phyloP scores from a whole-genome alignment of 129 eudicot species.

The Helichrysum umbraculigerum region DNA sequence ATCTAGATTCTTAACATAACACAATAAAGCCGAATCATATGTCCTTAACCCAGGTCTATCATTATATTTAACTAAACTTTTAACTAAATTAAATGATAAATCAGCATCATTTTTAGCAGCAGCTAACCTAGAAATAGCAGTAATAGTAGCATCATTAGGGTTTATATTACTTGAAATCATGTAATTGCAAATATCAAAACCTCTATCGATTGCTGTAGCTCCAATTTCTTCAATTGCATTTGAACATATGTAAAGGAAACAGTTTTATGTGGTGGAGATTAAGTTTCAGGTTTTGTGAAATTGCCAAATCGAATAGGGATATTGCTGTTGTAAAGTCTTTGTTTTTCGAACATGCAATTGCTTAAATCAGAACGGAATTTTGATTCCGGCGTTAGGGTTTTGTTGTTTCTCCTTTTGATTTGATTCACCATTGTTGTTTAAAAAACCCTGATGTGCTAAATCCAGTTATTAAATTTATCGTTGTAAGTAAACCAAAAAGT shows the following conservation, averaged over 20 bases:
- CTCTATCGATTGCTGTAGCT: conserved; percentile 49
- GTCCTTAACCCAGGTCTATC: conserved; percentile 59
- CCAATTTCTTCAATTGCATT: conserved; percentile 36
- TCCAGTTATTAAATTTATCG: too few species aligned
- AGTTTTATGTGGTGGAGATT: conserved; percentile 56
- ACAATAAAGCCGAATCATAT: conserved; percentile 60
- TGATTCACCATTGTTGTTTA: conserved; percentile 24
- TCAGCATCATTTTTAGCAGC: conserved; percentile 61
- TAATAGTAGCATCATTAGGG: conserved; percentile 71
- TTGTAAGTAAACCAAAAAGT: too few species aligned
- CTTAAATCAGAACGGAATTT: conserved; percentile 56
- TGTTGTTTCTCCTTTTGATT: conserved; percentile 39
- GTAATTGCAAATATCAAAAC: conserved; percentile 47
- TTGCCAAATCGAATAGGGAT: conserved; percentile 57
- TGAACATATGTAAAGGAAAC: conserved; percentile 73
- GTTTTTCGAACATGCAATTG: conserved; percentile 51
- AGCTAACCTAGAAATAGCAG: conserved; percentile 59
- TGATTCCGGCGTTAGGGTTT: conserved; percentile 50
- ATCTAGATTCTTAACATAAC: conserved; percentile 45
- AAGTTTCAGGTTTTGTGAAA: conserved; percentile 47
- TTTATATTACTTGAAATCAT: conserved; percentile 43
- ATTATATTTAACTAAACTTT: conserved; percentile 36
- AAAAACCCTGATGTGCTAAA: conserved; percentile 29
- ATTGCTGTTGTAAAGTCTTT: conserved; percentile 54
- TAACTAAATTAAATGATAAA: conserved; percentile 52